A percentile compares a stretch with the other conserved stretches of the same genome.
Evolutionary conservation across 352 stramenopile genomes (phyloP).

Genomic region (Thalassiosira pacifica): DNA sequence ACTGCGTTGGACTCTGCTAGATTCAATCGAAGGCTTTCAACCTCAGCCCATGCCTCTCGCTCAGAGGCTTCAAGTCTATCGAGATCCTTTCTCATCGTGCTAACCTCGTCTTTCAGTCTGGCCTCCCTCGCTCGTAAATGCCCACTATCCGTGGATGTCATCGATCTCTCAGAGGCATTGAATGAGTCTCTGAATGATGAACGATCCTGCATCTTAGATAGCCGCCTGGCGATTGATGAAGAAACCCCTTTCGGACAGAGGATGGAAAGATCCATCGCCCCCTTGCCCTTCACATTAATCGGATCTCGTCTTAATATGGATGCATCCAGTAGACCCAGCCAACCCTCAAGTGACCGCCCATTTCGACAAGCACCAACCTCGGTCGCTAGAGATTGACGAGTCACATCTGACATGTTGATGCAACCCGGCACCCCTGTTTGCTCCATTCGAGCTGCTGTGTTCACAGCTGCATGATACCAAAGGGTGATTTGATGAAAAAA

Average conservation of each 20-base stretch:
- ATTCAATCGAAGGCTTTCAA: background rate
- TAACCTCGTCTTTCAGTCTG: background rate
- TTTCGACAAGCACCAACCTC: background rate
- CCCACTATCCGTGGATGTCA: background rate
- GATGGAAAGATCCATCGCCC: slow-evolving; percentile 1
- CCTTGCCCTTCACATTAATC: slow-evolving; percentile 17
- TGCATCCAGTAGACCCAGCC: background rate
- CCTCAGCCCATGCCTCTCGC: background rate
- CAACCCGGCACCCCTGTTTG: slow-evolving; percentile 6
- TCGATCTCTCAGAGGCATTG: background rate
- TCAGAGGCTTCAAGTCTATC: background rate
- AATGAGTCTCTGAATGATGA: background rate
- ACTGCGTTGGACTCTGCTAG: background rate
- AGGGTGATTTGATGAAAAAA: slow-evolving; percentile 5
- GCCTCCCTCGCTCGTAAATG: background rate
- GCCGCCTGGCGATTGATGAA: background rate
- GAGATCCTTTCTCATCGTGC: background rate
- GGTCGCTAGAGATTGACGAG: background rate
- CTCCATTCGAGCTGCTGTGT: slow-evolving; percentile 53
- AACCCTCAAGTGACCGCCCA: background rate
- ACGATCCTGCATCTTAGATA: background rate
- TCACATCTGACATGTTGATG: slow-evolving; percentile 34
- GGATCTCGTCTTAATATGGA: background rate
- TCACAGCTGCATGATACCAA: slow-evolving; percentile 23
- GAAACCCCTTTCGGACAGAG: slow-evolving; percentile 15